Conservation (phyloP, 306 rosid species). For the Cucumis hystrix region DNA sequence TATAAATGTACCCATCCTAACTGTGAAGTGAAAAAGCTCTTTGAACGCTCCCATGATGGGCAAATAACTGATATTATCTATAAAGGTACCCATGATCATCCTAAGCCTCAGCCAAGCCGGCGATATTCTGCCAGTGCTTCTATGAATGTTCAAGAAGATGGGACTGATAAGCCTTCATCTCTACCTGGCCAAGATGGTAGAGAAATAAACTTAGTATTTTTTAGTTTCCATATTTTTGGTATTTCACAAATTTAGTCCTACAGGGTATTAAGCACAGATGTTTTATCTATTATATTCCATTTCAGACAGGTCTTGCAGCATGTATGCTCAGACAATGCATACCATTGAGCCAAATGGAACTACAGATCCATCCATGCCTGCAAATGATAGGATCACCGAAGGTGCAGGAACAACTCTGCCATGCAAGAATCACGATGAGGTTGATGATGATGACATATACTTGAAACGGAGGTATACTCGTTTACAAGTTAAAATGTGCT, state of each 20-base stretch:
- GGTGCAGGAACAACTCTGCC: slow-evolving; percentile 41
- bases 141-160: slow-evolving; percentile 52
- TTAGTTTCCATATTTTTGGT: background rate
- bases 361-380: slow-evolving; percentile 37
- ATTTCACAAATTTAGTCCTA: slow-evolving; percentile 1
- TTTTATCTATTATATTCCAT: slow-evolving; percentile 10
- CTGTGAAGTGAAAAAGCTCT: slow-evolving; percentile 96
- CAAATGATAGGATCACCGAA: slow-evolving; percentile 45
- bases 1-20: slow-evolving; percentile 95
- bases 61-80: slow-evolving; percentile 89
- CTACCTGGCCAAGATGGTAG: slow-evolving; percentile 65
- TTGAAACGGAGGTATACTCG: slow-evolving; percentile 66
- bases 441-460: slow-evolving; percentile 71
- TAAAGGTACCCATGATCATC: slow-evolving; percentile 95
- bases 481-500: background rate
- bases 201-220: slow-evolving; percentile 4
- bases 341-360: slow-evolving; percentile 47
- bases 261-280: background rate
- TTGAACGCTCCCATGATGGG: slow-evolving; percentile 90
- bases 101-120: slow-evolving; percentile 89
- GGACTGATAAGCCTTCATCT: slow-evolving; percentile 50
- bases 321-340: slow-evolving; percentile 40
- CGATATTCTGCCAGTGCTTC: slow-evolving; percentile 50
- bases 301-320: slow-evolving; percentile 48
- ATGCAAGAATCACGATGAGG: slow-evolving; percentile 43